These are phyloP conservation scores for Apiotrichum siamense DNA, from an alignment of 1,284 basidiomycete genomes.

Conservation along the genomic window DNA sequence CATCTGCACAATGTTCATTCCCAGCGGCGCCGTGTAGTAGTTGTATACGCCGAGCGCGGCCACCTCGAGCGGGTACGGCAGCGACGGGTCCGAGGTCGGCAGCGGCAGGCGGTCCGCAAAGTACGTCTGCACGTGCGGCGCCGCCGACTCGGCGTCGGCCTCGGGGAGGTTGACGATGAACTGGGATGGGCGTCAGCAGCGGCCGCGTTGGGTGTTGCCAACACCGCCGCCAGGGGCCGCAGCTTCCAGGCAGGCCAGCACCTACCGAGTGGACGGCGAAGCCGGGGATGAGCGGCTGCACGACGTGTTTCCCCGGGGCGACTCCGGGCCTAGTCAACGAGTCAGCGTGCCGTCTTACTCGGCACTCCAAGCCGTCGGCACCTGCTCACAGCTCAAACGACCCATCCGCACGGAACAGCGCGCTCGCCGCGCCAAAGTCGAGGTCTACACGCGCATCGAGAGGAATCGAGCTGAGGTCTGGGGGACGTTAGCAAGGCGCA, in stretches of 20 bases:
- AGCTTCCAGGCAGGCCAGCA: too few species aligned
- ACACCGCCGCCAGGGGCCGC: too few species aligned
- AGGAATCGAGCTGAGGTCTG: constrained; percentile 13
- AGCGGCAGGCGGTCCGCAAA: constrained; percentile 56
- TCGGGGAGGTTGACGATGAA: constrained; percentile 24
- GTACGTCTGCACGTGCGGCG: constrained; percentile 55
- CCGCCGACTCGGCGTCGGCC: constrained; percentile 4
- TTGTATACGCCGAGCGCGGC: constrained; percentile 57
- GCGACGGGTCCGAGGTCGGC: constrained; percentile 57
- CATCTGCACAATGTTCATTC: constrained; percentile 69
- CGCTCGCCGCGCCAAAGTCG: constrained; percentile 23
- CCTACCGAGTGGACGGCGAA: constrained; percentile 29
- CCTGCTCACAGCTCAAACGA: constrained; percentile 32
- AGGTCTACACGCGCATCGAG: constrained; percentile 28
- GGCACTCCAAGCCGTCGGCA: neutral
- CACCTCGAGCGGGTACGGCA: constrained; percentile 63
- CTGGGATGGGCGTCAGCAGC: constrained; percentile 11
- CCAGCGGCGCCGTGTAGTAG: constrained; percentile 60
- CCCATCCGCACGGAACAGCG: constrained; percentile 32
- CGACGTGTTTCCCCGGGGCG: constrained; percentile 29
- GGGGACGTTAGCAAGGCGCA: neutral
- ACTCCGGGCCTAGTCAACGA: constrained; percentile 25
- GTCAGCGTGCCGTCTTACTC: too few species aligned
- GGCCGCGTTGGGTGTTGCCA: too few species aligned
- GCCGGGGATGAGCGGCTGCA: constrained; percentile 31